These are phyloP conservation scores for Curvularia spicifera DNA, from an alignment of 2,329 filamentous ascomycete genomes.

Conservation along the genomic window DNA sequence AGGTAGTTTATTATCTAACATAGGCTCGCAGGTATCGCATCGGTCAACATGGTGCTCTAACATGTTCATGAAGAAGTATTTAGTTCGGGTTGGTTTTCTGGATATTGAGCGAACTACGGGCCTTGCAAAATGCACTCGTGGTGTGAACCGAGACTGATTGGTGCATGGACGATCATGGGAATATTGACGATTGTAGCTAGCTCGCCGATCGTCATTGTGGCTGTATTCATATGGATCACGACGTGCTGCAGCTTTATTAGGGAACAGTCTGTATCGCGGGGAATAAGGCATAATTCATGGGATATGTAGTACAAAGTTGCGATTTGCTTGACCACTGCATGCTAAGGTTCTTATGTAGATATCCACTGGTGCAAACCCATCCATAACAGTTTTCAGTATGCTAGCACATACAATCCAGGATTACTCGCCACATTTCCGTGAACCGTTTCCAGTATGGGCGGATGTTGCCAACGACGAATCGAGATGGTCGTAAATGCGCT, in stretches of 20 bases:
- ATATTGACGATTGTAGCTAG: background rate
- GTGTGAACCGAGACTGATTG: background rate
- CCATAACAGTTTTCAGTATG: background rate
- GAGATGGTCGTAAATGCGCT: background rate
- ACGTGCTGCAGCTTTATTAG: background rate
- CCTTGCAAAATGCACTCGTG: background rate
- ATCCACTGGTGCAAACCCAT: background rate
- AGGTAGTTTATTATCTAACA: background rate
- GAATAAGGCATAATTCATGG: background rate
- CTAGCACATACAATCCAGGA: background rate
- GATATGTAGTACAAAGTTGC: background rate
- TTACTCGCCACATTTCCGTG: background rate
- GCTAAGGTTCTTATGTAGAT: background rate
- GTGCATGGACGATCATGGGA: background rate
- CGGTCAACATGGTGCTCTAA: background rate
- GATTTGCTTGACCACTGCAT: background rate
- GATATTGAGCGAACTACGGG: background rate
- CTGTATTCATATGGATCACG: background rate
- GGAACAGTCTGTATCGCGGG: background rate
- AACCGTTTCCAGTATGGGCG: background rate
- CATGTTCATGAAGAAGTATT: conserved; percentile 2
- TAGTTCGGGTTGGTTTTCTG: conserved; percentile 3
- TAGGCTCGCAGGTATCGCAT: conserved; percentile 1
- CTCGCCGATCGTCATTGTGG: background rate
- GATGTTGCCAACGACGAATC: background rate